Conservation (phyloP, 768 basidiomycete genomes). For the Mycena olivaceomarginata region DNA sequence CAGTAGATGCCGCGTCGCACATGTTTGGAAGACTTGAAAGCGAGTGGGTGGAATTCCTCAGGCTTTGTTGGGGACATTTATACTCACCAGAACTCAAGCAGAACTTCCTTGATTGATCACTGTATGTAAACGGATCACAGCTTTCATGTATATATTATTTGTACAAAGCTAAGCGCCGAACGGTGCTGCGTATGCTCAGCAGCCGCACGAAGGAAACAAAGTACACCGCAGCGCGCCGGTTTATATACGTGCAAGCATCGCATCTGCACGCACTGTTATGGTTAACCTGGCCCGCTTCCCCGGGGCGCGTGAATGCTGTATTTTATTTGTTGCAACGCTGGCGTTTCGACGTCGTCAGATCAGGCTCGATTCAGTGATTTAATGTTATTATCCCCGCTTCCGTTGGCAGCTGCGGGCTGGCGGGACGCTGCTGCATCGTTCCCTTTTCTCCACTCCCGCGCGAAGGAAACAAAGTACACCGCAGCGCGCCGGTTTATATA, state of each 20-base stretch:
- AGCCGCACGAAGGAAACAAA: not conserved
- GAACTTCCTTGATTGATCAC: too few relatives aligned
- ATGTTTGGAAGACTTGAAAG: too few relatives aligned
- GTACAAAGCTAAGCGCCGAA: too few relatives aligned
- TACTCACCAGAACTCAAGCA: too few relatives aligned
- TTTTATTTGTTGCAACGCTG: slow-evolving; percentile 15
- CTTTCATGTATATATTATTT: too few relatives aligned
- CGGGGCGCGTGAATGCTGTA: not conserved
- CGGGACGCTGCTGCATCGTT: slow-evolving; percentile 15
- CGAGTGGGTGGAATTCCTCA: too few relatives aligned
- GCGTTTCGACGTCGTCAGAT: slow-evolving; percentile 49
- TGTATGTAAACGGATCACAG: too few relatives aligned
- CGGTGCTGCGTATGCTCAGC: too few relatives aligned
- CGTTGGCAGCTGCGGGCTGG: slow-evolving; percentile 66
- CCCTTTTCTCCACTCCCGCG: not conserved
- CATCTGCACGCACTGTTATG: slow-evolving; percentile 11
- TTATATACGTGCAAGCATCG: slow-evolving; percentile 21
- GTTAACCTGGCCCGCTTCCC: slow-evolving; percentile 18
- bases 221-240: not conserved
- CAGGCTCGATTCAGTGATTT: slow-evolving; percentile 35
- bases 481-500: slow-evolving; percentile 19
- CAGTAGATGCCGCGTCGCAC: too few relatives aligned
- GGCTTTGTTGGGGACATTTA: too few relatives aligned
- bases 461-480: not conserved
- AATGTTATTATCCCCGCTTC: slow-evolving; percentile 19